phyloP scores from a whole-genome alignment of 2,329 filamentous ascomycete species.

The Claviceps fusiformis region DNA sequence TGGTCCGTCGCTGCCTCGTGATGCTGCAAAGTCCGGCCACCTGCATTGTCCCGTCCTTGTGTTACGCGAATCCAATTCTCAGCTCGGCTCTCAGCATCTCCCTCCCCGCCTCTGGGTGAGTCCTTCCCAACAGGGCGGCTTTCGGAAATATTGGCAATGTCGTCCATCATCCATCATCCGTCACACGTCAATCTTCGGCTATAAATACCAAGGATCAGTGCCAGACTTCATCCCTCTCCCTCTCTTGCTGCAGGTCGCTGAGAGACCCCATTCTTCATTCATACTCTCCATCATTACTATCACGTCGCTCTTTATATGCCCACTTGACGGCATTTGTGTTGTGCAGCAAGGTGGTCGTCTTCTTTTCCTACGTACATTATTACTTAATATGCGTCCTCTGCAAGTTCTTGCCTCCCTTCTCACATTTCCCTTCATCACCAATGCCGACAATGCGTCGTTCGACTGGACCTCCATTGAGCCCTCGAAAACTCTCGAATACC shows the following conservation, averaged over 20 bases:
- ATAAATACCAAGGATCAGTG: not conserved
- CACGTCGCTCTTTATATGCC: not conserved
- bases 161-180: too few species aligned
- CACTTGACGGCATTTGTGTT: not conserved
- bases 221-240: not conserved
- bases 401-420: not conserved
- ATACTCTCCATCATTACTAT: not conserved
- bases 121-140: not conserved
- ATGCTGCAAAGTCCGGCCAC: not conserved
- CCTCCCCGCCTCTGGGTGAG: too few species aligned
- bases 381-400: not conserved
- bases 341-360: not conserved
- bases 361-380: not conserved
- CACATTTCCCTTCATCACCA: not conserved
- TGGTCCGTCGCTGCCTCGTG: not conserved
- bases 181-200: not conserved
- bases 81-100: not conserved
- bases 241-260: not conserved
- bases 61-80: not conserved
- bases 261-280: not conserved
- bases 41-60: not conserved
- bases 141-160: not conserved
- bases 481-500: constrained; percentile 12
- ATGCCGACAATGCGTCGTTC: not conserved
- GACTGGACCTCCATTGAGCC: constrained; percentile 8